These are phyloP conservation scores for Solanum lycopersicoides DNA, from an alignment of 257 asterid species.

Conservation along the genomic window DNA sequence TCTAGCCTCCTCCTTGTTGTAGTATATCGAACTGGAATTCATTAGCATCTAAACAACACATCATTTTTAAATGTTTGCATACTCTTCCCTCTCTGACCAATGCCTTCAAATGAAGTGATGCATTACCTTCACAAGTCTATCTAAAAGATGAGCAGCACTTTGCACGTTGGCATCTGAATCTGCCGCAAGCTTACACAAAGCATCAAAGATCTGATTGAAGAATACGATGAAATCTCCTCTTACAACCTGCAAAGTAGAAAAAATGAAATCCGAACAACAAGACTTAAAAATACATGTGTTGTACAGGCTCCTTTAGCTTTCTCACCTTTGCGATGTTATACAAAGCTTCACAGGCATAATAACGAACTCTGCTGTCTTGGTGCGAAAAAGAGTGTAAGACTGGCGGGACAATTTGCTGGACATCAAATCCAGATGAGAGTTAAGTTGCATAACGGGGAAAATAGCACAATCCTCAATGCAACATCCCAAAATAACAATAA, in stretches of 20 bases:
- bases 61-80: not conserved
- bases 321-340: constrained; percentile 98
- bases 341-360: constrained; percentile 97
- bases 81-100: not conserved
- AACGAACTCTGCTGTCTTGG: constrained; percentile 98
- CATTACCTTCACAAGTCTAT: constrained; percentile 90
- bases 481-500: not conserved
- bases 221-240: constrained; percentile 96
- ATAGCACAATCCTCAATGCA: not conserved
- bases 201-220: constrained; percentile 95
- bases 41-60: not conserved
- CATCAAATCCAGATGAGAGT: constrained; percentile 8
- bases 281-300: not conserved
- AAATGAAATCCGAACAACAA: constrained; percentile 12
- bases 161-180: constrained; percentile 96
- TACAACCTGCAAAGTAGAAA: constrained; percentile 64
- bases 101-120: not conserved
- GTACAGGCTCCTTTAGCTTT: not conserved
- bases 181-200: constrained; percentile 94
- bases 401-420: constrained; percentile 96
- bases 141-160: constrained; percentile 99
- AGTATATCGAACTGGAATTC: not conserved
- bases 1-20: not conserved
- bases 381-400: constrained; percentile 79
- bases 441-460: constrained; percentile 8